These are phyloP conservation scores for Hylodesmum podocarpum DNA, from an alignment of 306 rosid genomes.

Conservation along the genomic window DNA sequence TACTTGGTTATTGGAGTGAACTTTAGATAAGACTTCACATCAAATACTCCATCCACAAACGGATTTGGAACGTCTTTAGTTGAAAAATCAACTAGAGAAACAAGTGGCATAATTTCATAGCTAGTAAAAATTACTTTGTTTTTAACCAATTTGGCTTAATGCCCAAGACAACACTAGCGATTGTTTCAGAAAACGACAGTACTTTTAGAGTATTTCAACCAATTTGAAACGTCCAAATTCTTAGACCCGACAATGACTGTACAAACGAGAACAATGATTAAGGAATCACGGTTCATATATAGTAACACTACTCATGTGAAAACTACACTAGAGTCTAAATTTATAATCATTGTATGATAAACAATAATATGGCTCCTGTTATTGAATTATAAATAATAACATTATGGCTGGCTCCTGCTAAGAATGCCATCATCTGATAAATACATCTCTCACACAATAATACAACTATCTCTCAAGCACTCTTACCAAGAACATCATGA, in stretches of 20 bases:
- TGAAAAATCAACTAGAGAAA: neutral
- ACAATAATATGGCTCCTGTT: constrained; percentile 26
- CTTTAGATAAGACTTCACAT: neutral
- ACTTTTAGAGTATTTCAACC: neutral
- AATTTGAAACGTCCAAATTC: neutral
- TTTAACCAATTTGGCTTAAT: neutral
- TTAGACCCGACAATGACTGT: neutral
- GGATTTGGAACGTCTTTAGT: neutral
- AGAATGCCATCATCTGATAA: constrained; percentile 42
- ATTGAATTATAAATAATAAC: constrained; percentile 32
- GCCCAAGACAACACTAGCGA: neutral
- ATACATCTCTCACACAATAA: constrained; percentile 39
- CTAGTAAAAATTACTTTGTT: neutral
- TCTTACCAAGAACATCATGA: constrained; percentile 38
- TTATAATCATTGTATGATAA: neutral
- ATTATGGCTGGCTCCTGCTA: constrained; percentile 33
- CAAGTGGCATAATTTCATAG: neutral
- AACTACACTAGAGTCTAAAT: neutral
- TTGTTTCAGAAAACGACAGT: neutral
- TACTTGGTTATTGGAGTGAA: neutral
- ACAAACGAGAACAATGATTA: neutral
- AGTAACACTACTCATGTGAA: neutral
- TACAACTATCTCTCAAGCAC: constrained; percentile 37
- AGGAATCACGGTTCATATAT: neutral
- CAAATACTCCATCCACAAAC: neutral